Percentiles rank a stretch among this genome's conserved stretches.
Evolutionary conservation across 495 filamentous ascomycete genomes (phyloP).

Genomic region (Penicillium alfredii): DNA sequence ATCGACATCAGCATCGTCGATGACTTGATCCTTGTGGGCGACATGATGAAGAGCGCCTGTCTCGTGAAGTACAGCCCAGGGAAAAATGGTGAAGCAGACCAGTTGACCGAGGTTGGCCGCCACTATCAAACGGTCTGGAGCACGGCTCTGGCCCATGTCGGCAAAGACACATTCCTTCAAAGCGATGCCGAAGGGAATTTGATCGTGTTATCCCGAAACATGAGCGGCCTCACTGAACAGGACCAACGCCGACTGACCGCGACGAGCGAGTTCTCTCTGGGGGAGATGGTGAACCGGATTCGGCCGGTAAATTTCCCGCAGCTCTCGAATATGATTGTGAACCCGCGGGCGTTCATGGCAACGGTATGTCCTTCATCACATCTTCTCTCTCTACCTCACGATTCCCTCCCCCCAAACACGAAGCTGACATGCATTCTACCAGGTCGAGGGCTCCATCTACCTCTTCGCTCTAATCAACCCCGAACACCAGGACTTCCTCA

Average conservation of each 20-base stretch:
- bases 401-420: too few species aligned
- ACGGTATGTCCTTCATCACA: slow-evolving; percentile 57
- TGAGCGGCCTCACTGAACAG: slow-evolving; percentile 63
- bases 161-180: slow-evolving; percentile 66
- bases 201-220: slow-evolving; percentile 66
- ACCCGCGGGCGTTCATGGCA: slow-evolving; percentile 80
- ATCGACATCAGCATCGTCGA: slow-evolving; percentile 69
- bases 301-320: slow-evolving; percentile 53
- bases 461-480: slow-evolving; percentile 73
- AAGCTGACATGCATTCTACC: too few species aligned
- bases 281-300: slow-evolving; percentile 90
- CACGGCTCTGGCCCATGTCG: slow-evolving; percentile 70
- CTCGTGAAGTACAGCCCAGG: slow-evolving; percentile 60
- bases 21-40: slow-evolving; percentile 72
- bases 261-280: slow-evolving; percentile 74
- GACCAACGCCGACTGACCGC: slow-evolving; percentile 66
- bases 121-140: slow-evolving; percentile 77
- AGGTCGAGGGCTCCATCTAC: slow-evolving; percentile 91
- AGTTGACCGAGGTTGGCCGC: slow-evolving; percentile 66
- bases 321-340: slow-evolving; percentile 55
- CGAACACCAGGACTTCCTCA: slow-evolving; percentile 67
- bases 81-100: slow-evolving; percentile 35
- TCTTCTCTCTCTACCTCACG: slow-evolving; percentile 1
- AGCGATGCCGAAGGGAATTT: slow-evolving; percentile 85
- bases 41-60: slow-evolving; percentile 90